Evolutionary conservation across 768 basidiomycete species (phyloP), one percentile per base, ranked within the genome.

Genomic region (Chalciporus chontae): DNA sequence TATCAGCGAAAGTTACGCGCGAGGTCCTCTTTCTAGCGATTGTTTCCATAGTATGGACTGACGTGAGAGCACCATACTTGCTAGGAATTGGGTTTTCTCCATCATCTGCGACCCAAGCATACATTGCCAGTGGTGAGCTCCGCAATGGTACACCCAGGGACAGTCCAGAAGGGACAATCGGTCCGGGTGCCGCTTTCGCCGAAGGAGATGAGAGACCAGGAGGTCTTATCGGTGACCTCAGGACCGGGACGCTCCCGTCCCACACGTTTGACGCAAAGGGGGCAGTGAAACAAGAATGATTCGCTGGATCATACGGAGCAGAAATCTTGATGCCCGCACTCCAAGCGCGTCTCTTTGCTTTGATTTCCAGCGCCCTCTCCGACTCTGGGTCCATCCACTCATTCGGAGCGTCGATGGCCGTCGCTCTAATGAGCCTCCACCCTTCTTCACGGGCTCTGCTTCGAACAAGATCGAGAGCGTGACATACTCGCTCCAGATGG

Each of bases 261-360:
- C 68, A 64, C 21, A 49, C 53, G 46, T 40, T 61, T 19, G 23
- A 34, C 1, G 36, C 14, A 18, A 32, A 42, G 40, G 31, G 43
- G 17, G 47, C 27, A 3, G 40, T n/a, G 14, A 46, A 51, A 17
- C 52, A 24, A 3, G 38, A 48, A 36, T 29, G 31, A 14, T 21
- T 26, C 15, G 9, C 21, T 24, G 31, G 31, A 4, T 26, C 23
- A 51, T 65, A 67, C 2, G 60, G 60, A 0, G 65, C 60, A 43
- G 69, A 67, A 43, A 74, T 60, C 51, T 78, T 71, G 17, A 74
- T 73, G 31, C 76, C 71, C 53, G 79, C 79, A 47, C 79, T 72
- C 86, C 86, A 89, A 7, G 86, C 86, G 9, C 84, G 73, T 26
- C 87, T 74, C 34, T 79, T 73, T 29, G 79, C 77, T 53, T 77